These are phyloP conservation scores for Lactifluus volemus DNA, from an alignment of 768 basidiomycete genomes.

Conservation along the genomic window DNA sequence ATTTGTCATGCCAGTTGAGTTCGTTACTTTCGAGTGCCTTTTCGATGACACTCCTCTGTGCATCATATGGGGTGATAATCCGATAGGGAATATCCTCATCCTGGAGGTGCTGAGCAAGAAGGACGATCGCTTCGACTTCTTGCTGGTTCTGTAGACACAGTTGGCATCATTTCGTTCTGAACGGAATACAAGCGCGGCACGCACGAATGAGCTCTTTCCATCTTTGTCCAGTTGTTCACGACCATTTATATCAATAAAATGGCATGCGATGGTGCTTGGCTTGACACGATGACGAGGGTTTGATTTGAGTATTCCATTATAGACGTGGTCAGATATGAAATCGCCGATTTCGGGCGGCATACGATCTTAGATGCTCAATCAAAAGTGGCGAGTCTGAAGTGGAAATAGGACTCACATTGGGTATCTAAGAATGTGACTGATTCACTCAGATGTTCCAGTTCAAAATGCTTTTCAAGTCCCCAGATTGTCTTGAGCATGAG, in stretches of 20 bases:
- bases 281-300: slow-evolving; percentile 40
- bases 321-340: slow-evolving; percentile 62
- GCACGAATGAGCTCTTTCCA: slow-evolving; percentile 3
- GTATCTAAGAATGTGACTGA: slow-evolving; percentile 52
- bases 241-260: slow-evolving; percentile 52
- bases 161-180: not conserved
- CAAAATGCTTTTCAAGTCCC: slow-evolving; percentile 64
- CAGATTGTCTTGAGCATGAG: slow-evolving; percentile 65
- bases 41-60: slow-evolving; percentile 56
- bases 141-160: slow-evolving; percentile 41
- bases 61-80: slow-evolving; percentile 79
- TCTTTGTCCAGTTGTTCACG: slow-evolving; percentile 25
- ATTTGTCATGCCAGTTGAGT: slow-evolving; percentile 56
- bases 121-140: slow-evolving; percentile 49
- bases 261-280: slow-evolving; percentile 39
- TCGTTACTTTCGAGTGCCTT: slow-evolving; percentile 38
- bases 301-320: slow-evolving; percentile 53
- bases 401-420: slow-evolving; percentile 49
- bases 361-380: slow-evolving; percentile 43
- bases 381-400: slow-evolving; percentile 4
- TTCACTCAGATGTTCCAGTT: slow-evolving; percentile 48
- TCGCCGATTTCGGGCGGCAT: slow-evolving; percentile 77
- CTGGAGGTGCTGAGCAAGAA: slow-evolving; percentile 51
- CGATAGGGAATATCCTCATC: slow-evolving; percentile 39
- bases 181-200: not conserved